Conservation (phyloP, 768 basidiomycete genomes). For the Pisolithus albus region DNA sequence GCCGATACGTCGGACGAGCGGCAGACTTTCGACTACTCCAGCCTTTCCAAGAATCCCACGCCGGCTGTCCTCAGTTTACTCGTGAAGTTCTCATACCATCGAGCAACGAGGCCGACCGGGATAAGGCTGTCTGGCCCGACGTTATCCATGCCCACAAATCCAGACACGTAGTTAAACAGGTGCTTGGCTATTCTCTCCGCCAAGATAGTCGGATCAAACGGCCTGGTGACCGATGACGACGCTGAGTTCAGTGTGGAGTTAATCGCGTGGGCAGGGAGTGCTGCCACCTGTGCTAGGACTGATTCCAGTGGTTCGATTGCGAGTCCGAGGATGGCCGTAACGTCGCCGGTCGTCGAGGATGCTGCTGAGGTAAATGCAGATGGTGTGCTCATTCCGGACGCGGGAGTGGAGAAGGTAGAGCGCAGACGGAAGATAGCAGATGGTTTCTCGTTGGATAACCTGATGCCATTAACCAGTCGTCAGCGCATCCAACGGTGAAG, state of each 20-base stretch:
- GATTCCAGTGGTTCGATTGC: slow-evolving; percentile 67
- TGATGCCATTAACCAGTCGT: slow-evolving; percentile 22
- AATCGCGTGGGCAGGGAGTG: slow-evolving; percentile 30
- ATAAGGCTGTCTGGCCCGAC: slow-evolving; percentile 47
- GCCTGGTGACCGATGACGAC: slow-evolving; percentile 16
- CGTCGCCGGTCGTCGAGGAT: slow-evolving; percentile 34
- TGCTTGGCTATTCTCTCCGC: slow-evolving; percentile 70
- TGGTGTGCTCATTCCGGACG: slow-evolving; percentile 25
- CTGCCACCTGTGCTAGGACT: slow-evolving; percentile 53
- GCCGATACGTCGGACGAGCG: neutral
- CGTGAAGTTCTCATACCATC: slow-evolving; percentile 67
- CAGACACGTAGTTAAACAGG: slow-evolving; percentile 67
- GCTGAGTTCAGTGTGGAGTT: slow-evolving; percentile 19
- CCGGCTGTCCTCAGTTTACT: slow-evolving; percentile 55
- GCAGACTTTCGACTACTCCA: slow-evolving; percentile 10
- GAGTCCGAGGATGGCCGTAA: slow-evolving; percentile 72
- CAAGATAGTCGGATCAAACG: slow-evolving; percentile 43
- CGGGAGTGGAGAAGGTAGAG: slow-evolving; percentile 44
- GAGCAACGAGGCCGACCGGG: slow-evolving; percentile 56
- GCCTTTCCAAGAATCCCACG: slow-evolving; percentile 52
- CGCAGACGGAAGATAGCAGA: slow-evolving; percentile 83
- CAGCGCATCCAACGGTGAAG: neutral
- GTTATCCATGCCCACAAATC: slow-evolving; percentile 43
- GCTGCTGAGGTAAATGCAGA: slow-evolving; percentile 26
- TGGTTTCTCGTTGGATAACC: slow-evolving; percentile 86